These are phyloP conservation scores for Yueomyces sp. DNA, from an alignment of 1,139 yeast genomes.

Conservation along the genomic window DNA sequence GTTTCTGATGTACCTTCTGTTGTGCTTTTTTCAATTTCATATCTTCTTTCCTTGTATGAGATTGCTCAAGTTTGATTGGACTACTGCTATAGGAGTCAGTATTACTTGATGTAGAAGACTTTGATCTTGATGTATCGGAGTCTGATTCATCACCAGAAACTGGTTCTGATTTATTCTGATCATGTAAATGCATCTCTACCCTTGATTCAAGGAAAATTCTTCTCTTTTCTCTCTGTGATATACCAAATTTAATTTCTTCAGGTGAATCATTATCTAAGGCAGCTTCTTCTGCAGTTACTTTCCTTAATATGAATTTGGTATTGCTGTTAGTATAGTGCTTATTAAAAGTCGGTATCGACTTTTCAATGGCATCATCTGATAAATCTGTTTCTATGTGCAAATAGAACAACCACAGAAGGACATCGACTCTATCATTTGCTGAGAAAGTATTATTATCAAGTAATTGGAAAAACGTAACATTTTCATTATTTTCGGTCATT, in stretches of 20 bases:
- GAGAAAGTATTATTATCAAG: conserved; percentile 40
- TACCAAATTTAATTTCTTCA: conserved; percentile 60
- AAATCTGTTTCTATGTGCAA: conserved; percentile 66
- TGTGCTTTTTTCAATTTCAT: too few species aligned
- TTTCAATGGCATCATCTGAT: conserved; percentile 35
- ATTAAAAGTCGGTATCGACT: conserved; percentile 52
- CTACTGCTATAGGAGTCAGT: background rate
- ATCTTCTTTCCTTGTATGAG: background rate
- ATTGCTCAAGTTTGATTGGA: background rate
- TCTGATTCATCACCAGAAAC: background rate
- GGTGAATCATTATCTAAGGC: conserved; percentile 28
- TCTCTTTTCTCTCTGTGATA: conserved; percentile 53
- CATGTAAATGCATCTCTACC: background rate
- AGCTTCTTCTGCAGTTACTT: conserved; percentile 3
- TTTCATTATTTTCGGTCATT: conserved; percentile 11
- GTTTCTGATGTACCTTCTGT: background rate
- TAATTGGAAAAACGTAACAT: conserved; percentile 43
- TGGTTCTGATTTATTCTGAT: background rate
- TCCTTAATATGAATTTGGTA: background rate
- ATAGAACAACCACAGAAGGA: conserved; percentile 77
- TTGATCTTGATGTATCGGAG: too few species aligned
- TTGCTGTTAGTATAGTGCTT: conserved; percentile 10
- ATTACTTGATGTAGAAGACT: background rate
- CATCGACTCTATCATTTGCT: conserved; percentile 53
- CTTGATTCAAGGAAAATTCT: conserved; percentile 20